Evolutionary conservation across 129 eudicot genomes (phyloP).

Genomic region (Sambucus nigra): DNA sequence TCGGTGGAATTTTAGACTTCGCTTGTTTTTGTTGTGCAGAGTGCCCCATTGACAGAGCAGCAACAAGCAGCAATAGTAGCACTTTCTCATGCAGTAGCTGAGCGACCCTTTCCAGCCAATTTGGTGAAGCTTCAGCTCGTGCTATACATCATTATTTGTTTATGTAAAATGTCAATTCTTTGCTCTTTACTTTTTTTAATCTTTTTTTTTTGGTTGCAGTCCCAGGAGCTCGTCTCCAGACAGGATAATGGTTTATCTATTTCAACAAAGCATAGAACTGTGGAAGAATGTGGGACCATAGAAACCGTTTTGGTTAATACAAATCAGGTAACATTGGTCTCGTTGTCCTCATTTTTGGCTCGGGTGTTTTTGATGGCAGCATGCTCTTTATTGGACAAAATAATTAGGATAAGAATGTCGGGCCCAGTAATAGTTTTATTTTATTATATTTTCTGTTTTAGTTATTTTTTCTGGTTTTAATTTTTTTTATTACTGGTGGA

Average conservation of each 20-base stretch:
- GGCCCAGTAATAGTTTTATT: too few relatives aligned
- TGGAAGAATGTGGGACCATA: conserved; percentile 60
- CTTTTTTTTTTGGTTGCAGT: conserved; percentile 22
- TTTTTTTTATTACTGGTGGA: too few relatives aligned
- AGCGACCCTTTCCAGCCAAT: conserved; percentile 81
- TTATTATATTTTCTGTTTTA: too few relatives aligned
- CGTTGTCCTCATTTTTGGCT: conserved; percentile 6
- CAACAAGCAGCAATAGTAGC: conserved; percentile 90
- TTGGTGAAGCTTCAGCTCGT: conserved; percentile 35
- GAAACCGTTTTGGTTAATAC: conserved; percentile 79
- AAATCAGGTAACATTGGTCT: conserved; percentile 46
- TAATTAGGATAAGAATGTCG: too few relatives aligned
- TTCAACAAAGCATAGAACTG: conserved; percentile 48
- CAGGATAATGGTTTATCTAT: conserved; percentile 51
- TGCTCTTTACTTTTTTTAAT: too few relatives aligned
- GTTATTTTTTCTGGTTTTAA: too few relatives aligned
- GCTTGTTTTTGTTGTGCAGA: conserved; percentile 35
- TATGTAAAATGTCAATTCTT: background rate
- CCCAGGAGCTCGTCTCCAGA: conserved; percentile 37
- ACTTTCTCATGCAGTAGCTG: conserved; percentile 86
- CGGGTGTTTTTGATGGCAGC: background rate
- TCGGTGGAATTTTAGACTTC: too few relatives aligned
- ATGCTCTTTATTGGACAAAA: background rate
- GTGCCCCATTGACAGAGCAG: conserved; percentile 93
- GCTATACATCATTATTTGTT: background rate